Base-by-base conservation (phyloP, 2,329 filamentous ascomycete genomes). In the Nothopassalora personata region DNA sequence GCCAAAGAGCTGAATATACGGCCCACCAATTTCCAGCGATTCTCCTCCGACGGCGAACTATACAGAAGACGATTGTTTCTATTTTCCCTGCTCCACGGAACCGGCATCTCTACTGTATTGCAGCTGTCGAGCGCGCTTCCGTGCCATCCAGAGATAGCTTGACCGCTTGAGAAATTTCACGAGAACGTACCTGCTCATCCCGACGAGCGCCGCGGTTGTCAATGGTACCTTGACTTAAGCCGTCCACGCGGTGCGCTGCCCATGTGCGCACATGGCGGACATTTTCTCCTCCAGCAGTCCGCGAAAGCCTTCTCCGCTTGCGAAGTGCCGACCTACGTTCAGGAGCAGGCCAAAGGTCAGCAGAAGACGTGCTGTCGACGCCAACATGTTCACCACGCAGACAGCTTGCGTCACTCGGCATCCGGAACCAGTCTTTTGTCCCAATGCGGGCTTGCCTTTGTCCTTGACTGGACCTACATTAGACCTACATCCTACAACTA, bases 201-300 rank as follows among this genome's bases (percentile, higher is more conserved):
- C 49, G 31, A 34, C 45, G 56, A 48, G 58, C 48, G 39, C 52
- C 56, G 47, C 45, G 31, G 51, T 47, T 27, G 43, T 39, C 43
- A 47, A 56, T 33, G 47, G 23, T 39, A 39, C 33, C 39, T 39
- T 23, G 51, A 48, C 39, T 39, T 23, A 47, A 48, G 23, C 43
- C 53, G 46, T 28, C 36, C 31, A 31, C 36, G 52, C 54, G 51
- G 54, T 30, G 34, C 55, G 50, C 60, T 45, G 19, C 49, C 19
- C 36, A 55, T 47, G 15, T 45, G 55, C 55, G 36, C 45, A 43
- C 15, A 67, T 65, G 63, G 62, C 53, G 28, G 61, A 64, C 53
- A 63, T 70, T 54, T 68, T 68, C 58, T 66, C 67, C 55, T 69
- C 68, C 58, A 65, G 57, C 54, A 67, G 66, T 54, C 65, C 64